Evolutionary conservation across 108 stramenopile genomes (phyloP), one percentile per base, ranked within the genome.

Genomic region (Schizochytrium sp.): DNA sequence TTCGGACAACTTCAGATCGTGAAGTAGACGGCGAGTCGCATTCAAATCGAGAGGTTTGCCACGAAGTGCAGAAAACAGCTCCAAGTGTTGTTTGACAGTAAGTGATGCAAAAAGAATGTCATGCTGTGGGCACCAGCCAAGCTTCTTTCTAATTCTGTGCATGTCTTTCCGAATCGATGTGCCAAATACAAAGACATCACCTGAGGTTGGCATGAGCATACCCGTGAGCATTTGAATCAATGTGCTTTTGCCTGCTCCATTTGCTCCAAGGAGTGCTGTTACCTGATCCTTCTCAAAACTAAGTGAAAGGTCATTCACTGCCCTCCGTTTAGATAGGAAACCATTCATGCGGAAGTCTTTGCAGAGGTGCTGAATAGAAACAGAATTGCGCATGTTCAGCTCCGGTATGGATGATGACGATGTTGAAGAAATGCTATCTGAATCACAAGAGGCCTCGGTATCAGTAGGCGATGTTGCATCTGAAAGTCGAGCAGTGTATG

Each of bases 1-100:
- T 73, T 94, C 95, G 17, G 89, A n/a, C 15, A 95, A 89, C 4
- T 92, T 94, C 3, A 95, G 93, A n/a, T 93, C 90, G 15, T 49
- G 60, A 58, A 41, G 28, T 8, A 38, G 42, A 15, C 50, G 60
- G 59, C 4, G 5, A 13, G 49, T 19, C 55, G 91, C 89, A 45
- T 91, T 53, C 76, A 38, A 38, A 53, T 83, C 76, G 2, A 83
- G 76, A 13, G 38, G 47, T 42, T 83, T 49, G 19, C 69, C 46
- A 0, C 88, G 50, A 69, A 91, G 57, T 12, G 46, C 72, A 10
- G 88, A 28, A 50, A 91, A 91, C 56, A 91, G 50, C 5, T 87
- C 2, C 41, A 89, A 56, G 60, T 91, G 90, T 46, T 91, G 88
- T 4, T 28, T 45, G 28, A 72, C 88, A 17, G 90, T 60, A 38